Evolutionary conservation across 805 yeast species (phyloP).

Genomic region (Nadsonia fulvescens): DNA sequence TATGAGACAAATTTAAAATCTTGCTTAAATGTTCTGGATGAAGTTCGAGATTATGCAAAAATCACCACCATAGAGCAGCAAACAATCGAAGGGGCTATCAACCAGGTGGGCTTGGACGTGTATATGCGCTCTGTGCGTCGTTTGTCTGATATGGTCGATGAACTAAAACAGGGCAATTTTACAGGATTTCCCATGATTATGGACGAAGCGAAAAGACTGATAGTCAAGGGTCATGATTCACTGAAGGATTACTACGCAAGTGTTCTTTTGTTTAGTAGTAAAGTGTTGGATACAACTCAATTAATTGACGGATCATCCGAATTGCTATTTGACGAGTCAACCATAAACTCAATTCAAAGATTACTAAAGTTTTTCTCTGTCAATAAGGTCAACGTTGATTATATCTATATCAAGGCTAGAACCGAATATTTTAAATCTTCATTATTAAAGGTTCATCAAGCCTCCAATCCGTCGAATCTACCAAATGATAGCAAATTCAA

Average conservation of each 20-base stretch:
- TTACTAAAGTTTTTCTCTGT: constrained; percentile 12
- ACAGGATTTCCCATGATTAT: constrained; percentile 42
- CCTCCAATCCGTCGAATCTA: constrained; percentile 6
- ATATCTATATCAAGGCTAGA: constrained; percentile 10
- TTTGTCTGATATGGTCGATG: constrained; percentile 11
- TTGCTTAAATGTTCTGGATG: constrained; percentile 14
- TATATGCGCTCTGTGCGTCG: constrained; percentile 12
- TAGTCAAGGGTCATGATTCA: constrained; percentile 38
- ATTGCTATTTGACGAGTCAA: too few relatives aligned
- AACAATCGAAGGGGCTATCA: constrained; percentile 13
- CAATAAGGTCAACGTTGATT: constrained; percentile 19
- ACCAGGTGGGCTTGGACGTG: constrained; percentile 11
- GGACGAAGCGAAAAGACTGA: constrained; percentile 36
- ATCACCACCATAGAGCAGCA: constrained; percentile 25
- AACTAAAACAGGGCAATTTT: constrained; percentile 13
- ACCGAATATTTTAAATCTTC: constrained; percentile 10
- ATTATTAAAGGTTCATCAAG: constrained; percentile 7
- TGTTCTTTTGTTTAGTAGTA: constrained; percentile 23
- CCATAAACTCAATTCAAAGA: constrained; percentile 23
- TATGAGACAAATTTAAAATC: constrained; percentile 28
- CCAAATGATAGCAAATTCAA: constrained; percentile 20
- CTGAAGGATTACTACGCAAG: constrained; percentile 31
- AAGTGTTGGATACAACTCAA: constrained; percentile 33
- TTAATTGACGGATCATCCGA: too few relatives aligned
- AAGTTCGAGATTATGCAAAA: constrained; percentile 24